These are phyloP conservation scores for Podila verticillata DNA, from an alignment of 192 early-diverging fungal genomes.

Conservation along the genomic window DNA sequence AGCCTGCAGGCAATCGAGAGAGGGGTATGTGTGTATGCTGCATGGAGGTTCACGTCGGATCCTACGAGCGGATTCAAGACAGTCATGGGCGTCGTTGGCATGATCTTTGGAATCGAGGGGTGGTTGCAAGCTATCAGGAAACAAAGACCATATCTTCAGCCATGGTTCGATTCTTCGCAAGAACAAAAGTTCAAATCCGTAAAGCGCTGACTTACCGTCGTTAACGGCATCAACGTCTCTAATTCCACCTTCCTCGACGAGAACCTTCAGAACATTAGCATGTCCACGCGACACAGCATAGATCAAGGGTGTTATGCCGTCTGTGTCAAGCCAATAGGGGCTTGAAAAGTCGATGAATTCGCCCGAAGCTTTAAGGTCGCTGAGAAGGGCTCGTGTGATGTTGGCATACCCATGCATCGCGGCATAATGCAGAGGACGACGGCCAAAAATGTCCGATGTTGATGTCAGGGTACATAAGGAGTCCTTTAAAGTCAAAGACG, in stretches of 20 bases:
- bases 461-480: slow-evolving; percentile 37
- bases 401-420: slow-evolving; percentile 60
- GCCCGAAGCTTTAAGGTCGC: slow-evolving; percentile 50
- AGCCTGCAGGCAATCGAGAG: slow-evolving; percentile 63
- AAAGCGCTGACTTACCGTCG: slow-evolving; percentile 13
- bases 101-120: slow-evolving; percentile 36
- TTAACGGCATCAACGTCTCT: slow-evolving; percentile 57
- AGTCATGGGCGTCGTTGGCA: slow-evolving; percentile 31
- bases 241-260: slow-evolving; percentile 65
- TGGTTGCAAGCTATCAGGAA: slow-evolving; percentile 1
- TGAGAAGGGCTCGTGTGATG: slow-evolving; percentile 56
- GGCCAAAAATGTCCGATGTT: slow-evolving; percentile 63
- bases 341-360: slow-evolving; percentile 56
- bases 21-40: slow-evolving; percentile 51
- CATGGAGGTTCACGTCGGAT: slow-evolving; percentile 30
- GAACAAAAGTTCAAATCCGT: background rate
- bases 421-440: slow-evolving; percentile 71
- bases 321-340: slow-evolving; percentile 68
- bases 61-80: slow-evolving; percentile 32
- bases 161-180: background rate
- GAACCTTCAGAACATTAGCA: slow-evolving; percentile 51
- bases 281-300: slow-evolving; percentile 67
- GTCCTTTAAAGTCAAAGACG: slow-evolving; percentile 3
- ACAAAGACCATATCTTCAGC: background rate
- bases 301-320: slow-evolving; percentile 72